Evolutionary conservation across 441 rosid species (phyloP).

Genomic region (Gossypium davidsonii): DNA sequence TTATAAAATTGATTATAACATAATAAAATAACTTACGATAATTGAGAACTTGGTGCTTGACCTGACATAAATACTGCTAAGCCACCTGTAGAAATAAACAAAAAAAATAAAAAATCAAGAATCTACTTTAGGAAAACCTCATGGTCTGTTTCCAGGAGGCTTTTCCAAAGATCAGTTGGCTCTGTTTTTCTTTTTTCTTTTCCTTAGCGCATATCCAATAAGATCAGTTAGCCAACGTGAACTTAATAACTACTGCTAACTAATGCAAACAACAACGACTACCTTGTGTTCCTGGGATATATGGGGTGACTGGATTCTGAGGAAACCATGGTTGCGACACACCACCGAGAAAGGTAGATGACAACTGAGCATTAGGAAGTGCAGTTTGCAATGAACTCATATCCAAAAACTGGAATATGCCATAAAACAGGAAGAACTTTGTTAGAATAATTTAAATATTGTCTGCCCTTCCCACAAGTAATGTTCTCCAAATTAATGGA

Average conservation of each 20-base stretch:
- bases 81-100: conserved; percentile 52
- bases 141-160: background rate
- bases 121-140: background rate
- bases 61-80: conserved; percentile 54
- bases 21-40: conserved; percentile 48
- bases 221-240: conserved; percentile 6
- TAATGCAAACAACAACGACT: background rate
- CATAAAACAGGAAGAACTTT: conserved; percentile 15
- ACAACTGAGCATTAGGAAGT: conserved; percentile 50
- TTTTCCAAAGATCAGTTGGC: background rate
- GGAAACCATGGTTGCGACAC: conserved; percentile 65
- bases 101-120: background rate
- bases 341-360: conserved; percentile 40
- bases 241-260: background rate
- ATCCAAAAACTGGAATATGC: conserved; percentile 66
- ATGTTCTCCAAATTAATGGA: background rate
- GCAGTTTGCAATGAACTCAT: conserved; percentile 67
- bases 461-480: conserved; percentile 3
- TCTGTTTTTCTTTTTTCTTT: background rate
- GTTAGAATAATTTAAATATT: background rate
- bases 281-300: conserved; percentile 60
- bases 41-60: conserved; percentile 50
- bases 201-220: background rate
- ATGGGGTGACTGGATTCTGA: conserved; percentile 45
- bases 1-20: background rate